These are phyloP conservation scores for Paecilomyces niveus DNA, from an alignment of 2,329 filamentous ascomycete species.

Conservation along the genomic window DNA sequence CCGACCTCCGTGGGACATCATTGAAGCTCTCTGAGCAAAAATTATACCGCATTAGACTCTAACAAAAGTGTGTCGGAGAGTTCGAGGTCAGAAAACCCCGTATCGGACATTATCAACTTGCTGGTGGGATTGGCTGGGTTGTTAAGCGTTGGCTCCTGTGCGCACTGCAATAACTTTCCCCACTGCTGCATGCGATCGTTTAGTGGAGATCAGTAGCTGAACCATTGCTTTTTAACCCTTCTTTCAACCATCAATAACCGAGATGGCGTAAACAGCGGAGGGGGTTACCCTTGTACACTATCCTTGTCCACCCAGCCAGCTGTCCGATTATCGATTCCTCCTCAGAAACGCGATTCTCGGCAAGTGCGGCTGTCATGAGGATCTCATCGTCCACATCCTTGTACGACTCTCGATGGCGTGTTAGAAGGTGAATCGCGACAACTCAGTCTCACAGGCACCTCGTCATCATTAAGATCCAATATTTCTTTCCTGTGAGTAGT, in stretches of 20 bases:
- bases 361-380: neutral
- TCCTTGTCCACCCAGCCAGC: too few relatives aligned
- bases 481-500: neutral
- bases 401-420: neutral
- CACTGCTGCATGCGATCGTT: neutral
- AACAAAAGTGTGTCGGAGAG: neutral
- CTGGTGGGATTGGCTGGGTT: neutral
- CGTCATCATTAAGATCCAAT: neutral
- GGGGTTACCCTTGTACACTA: neutral
- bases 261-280: neutral
- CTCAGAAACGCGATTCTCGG: conserved; percentile 6
- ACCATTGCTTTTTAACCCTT: neutral
- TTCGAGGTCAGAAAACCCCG: neutral
- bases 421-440: neutral
- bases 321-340: neutral
- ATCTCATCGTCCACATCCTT: neutral
- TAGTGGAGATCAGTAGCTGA: neutral
- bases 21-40: neutral
- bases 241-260: neutral
- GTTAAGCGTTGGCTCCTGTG: neutral
- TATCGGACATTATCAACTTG: neutral
- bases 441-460: neutral
- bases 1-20: neutral
- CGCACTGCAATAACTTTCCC: neutral
- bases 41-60: neutral